A percentile compares a stretch with the other conserved stretches of the same genome.
phyloP scores from a whole-genome alignment of 192 early-diverging fungal species.

The Pilaira anomala region DNA sequence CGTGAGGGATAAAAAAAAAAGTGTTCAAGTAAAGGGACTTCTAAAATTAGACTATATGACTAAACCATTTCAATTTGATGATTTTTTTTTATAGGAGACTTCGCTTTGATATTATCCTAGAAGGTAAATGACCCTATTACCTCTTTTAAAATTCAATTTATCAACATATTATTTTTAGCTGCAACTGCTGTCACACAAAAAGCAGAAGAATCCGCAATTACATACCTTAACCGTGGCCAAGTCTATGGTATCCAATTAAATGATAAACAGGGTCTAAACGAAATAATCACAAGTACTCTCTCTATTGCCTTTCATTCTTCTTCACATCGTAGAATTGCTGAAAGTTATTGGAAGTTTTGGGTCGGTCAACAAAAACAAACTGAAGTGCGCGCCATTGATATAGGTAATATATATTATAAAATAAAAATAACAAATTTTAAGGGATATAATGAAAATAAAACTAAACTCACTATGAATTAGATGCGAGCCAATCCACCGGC shows the following conservation, averaged over 20 bases:
- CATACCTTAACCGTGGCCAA: slow-evolving; percentile 45
- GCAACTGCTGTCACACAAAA: slow-evolving; percentile 29
- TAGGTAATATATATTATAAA: slow-evolving; percentile 54
- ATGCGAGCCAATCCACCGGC: slow-evolving; percentile 23
- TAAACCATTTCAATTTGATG: not conserved
- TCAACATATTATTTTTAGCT: slow-evolving; percentile 16
- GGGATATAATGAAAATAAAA: not conserved
- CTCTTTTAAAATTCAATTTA: not conserved
- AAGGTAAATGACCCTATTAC: slow-evolving; percentile 9
- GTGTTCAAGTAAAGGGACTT: not conserved
- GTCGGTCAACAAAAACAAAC: slow-evolving; percentile 61
- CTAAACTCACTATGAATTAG: not conserved
- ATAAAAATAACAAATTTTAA: too few species aligned
- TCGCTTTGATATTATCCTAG: slow-evolving; percentile 18
- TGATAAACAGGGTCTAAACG: slow-evolving; percentile 48
- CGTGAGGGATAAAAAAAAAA: not conserved
- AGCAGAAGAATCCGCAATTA: slow-evolving; percentile 25
- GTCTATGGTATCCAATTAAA: slow-evolving; percentile 54
- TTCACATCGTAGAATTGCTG: slow-evolving; percentile 57
- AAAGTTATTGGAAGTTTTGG: slow-evolving; percentile 73
- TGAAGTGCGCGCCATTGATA: slow-evolving; percentile 61
- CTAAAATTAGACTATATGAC: not conserved
- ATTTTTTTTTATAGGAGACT: slow-evolving; percentile 7
- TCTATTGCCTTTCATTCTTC: slow-evolving; percentile 71
- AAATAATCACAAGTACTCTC: slow-evolving; percentile 49